Evolutionary conservation across 768 basidiomycete genomes (phyloP), one percentile per base, ranked within the genome.

Genomic region (Termitomyces sp.): DNA sequence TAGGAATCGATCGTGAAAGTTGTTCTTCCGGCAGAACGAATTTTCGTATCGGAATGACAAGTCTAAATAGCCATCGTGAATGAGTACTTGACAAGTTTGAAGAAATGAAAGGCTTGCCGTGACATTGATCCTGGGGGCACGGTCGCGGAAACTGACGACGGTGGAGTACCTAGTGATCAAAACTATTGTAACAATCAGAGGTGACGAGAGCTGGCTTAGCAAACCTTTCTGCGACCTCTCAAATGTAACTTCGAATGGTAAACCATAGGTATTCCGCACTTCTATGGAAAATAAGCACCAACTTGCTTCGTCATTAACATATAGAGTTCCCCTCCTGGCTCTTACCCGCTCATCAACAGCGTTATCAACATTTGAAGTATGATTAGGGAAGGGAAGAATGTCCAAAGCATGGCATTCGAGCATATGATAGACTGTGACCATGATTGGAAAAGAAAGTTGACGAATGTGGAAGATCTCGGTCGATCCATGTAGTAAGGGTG

Each of bases 381-480:
- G 34, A 24, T 37, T 67, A 13, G 79, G 76, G 61, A 91, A 84
- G 14, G 90, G 85, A 36, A 93, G 72, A 59, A 97, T 76, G 62
- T 92, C 87, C 85, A 98, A 88, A 39, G 79, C 78, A 61, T 87
- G 81, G 64, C 91, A 92, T 69, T 96, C 92, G 29, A 98, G 83
- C 79, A 95, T 95, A 63, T 92, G 91, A 68, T 98, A 97, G 13
- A 98, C 97, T 3, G 95, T 96, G 58, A 97, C 90, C 65, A 90
- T 79, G 61, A 98, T 80, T 5, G 95, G 94, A 67, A 93, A 93
- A 31, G 87, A 83, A 53, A 98, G 71, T 65, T 92, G 93, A 26
- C 97, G 88, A 27, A 92, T 86, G 67, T 94, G 83, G 70, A 98
- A 96, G 42, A 84, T 71, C 49, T 82, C 77, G 0, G 75, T 65